A percentile compares a stretch with the other conserved stretches of the same genome.
Evolutionary conservation across 257 asterid species (phyloP).

Genomic region (Solanum habrochaites): DNA sequence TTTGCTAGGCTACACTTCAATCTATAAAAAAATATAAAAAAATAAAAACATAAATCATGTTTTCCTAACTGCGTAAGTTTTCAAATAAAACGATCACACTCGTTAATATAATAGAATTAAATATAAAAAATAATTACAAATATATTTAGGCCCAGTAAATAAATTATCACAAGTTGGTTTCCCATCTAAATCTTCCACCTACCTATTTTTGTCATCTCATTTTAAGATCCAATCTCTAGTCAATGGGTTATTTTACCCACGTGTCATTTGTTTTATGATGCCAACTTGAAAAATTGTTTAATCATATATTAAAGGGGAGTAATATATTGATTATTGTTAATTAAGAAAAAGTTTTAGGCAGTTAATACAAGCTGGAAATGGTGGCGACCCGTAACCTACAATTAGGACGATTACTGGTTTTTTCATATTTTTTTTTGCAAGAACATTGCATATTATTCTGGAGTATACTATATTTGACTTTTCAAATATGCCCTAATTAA

Average conservation of each 20-base stretch:
- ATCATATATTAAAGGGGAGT: background rate
- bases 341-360: background rate
- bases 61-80: too few species aligned
- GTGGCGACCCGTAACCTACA: background rate
- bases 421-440: background rate
- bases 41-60: too few species aligned
- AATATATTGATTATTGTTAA: background rate
- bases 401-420: background rate
- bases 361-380: background rate
- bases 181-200: background rate
- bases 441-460: background rate
- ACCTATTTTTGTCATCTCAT: background rate
- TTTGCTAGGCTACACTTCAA: too few species aligned
- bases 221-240: background rate
- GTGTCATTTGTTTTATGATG: too few species aligned
- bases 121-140: too few species aligned
- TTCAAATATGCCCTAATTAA: background rate
- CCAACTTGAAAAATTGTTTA: background rate
- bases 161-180: background rate
- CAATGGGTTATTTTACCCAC: background rate
- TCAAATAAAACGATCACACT: accelerated
- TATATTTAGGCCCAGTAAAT: background rate
- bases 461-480: background rate
- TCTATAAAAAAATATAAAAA: too few species aligned
- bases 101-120: too few species aligned